A percentile compares a stretch with the other conserved stretches of the same genome.
Evolutionary conservation across 768 basidiomycete genomes (phyloP).

Genomic region (Rubroboletus satanas): DNA sequence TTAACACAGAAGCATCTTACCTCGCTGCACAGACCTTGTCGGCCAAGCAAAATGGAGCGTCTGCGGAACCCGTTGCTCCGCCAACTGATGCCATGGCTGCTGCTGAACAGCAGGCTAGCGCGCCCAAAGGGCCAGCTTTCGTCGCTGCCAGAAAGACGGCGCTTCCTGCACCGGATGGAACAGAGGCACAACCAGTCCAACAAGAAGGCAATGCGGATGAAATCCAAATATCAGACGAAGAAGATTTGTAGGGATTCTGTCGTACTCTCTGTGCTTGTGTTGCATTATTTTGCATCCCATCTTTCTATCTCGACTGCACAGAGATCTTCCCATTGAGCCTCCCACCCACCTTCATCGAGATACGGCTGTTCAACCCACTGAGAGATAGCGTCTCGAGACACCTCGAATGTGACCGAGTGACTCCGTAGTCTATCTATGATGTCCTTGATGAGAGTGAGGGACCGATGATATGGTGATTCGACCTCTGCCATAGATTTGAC

Average conservation of each 20-base stretch:
- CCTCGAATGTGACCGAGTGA: constrained; percentile 69
- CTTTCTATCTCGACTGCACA: constrained; percentile 73
- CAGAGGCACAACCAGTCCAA: constrained; percentile 29
- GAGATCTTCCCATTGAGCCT: constrained; percentile 70
- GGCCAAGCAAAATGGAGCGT: constrained; percentile 52
- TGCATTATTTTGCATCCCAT: constrained; percentile 45
- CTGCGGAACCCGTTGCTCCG: constrained; percentile 40
- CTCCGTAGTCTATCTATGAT: constrained; percentile 55
- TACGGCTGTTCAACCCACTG: constrained; percentile 69
- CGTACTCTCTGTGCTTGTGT: constrained; percentile 15
- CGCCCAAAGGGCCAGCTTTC: constrained; percentile 62
- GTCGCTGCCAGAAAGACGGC: constrained; percentile 67
- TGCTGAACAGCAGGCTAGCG: constrained; percentile 63
- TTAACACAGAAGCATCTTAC: constrained; percentile 95
- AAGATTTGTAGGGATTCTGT: constrained; percentile 47
- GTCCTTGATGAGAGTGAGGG: constrained; percentile 52
- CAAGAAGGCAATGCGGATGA: constrained; percentile 64
- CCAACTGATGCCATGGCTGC: constrained; percentile 83
- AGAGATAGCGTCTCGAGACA: constrained; percentile 55
- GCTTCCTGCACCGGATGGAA: constrained; percentile 37
- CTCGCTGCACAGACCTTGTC: constrained; percentile 86
- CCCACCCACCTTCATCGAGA: constrained; percentile 68
- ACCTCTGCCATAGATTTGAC: constrained; percentile 55
- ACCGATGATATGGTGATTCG: constrained; percentile 63
- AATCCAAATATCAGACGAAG: constrained; percentile 86